A percentile compares a stretch with the other conserved stretches of the same genome.
Evolutionary conservation across 768 basidiomycete genomes (phyloP).

Genomic region (Mycena alexandri): DNA sequence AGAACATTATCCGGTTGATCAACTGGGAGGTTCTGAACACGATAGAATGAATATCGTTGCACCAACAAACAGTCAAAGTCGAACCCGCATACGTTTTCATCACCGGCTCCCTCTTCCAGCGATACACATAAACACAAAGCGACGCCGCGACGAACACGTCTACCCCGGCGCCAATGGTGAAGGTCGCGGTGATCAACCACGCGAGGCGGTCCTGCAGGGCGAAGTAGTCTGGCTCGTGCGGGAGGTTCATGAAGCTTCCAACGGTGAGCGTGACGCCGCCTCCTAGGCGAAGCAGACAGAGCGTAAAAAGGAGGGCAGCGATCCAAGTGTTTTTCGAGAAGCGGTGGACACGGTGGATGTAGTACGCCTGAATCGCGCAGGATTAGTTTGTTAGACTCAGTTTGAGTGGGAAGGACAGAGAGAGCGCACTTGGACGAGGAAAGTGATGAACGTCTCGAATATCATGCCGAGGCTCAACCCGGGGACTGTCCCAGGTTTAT

Average conservation of each 20-base stretch:
- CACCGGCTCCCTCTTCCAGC: slow-evolving; percentile 2
- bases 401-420: neutral
- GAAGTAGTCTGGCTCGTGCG: slow-evolving; percentile 41
- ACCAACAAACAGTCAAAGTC: neutral
- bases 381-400: neutral
- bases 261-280: slow-evolving; percentile 37
- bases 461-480: slow-evolving; percentile 25
- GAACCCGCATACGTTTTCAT: slow-evolving; percentile 24
- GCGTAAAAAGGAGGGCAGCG: slow-evolving; percentile 32
- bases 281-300: slow-evolving; percentile 39
- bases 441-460: slow-evolving; percentile 46
- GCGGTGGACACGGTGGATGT: slow-evolving; percentile 41
- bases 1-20: slow-evolving; percentile 41
- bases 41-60: neutral
- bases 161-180: slow-evolving; percentile 39
- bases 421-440: slow-evolving; percentile 44
- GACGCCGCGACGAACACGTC: slow-evolving; percentile 43
- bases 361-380: slow-evolving; percentile 36
- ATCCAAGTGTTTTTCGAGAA: slow-evolving; percentile 38
- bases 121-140: slow-evolving; percentile 41
- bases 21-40: slow-evolving; percentile 36
- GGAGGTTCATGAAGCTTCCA: slow-evolving; percentile 41
- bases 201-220: slow-evolving; percentile 36
- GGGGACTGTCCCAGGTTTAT: slow-evolving; percentile 22
- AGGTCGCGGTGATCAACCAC: slow-evolving; percentile 43